phyloP scores from a whole-genome alignment of 768 basidiomycete species.

The Psilocybe tampanensis region DNA sequence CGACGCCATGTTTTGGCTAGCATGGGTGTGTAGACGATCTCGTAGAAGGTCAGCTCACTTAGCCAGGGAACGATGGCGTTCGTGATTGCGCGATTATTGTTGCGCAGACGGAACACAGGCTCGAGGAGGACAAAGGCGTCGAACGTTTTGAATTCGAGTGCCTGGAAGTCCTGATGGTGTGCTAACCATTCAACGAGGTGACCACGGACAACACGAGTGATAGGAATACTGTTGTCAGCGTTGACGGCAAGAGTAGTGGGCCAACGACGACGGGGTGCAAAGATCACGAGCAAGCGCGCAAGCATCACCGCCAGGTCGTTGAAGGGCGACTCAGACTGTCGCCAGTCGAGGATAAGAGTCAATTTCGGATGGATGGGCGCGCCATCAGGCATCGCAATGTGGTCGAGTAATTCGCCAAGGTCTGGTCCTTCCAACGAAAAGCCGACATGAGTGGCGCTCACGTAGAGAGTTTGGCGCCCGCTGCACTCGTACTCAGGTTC shows the following conservation, averaged over 20 bases:
- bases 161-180: background rate
- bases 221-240: background rate
- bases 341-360: constrained; percentile 17
- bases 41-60: background rate
- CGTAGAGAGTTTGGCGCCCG: constrained; percentile 17
- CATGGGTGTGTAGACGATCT: background rate
- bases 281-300: too few species aligned
- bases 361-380: constrained; percentile 8
- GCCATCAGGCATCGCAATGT: background rate
- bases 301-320: too few species aligned
- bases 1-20: background rate
- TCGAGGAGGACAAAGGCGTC: background rate
- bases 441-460: constrained; percentile 15
- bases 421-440: constrained; percentile 14
- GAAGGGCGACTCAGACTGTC: background rate
- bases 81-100: background rate
- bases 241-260: background rate
- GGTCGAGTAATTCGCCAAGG: background rate
- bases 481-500: constrained; percentile 5
- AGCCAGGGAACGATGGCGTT: background rate
- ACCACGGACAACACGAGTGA: background rate
- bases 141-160: constrained; percentile 3
- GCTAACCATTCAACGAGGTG: background rate
- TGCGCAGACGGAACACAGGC: background rate
- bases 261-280: too few species aligned